Conservation (phyloP, 164 flowering plant genomes). For the Macadamia integrifolia region DNA sequence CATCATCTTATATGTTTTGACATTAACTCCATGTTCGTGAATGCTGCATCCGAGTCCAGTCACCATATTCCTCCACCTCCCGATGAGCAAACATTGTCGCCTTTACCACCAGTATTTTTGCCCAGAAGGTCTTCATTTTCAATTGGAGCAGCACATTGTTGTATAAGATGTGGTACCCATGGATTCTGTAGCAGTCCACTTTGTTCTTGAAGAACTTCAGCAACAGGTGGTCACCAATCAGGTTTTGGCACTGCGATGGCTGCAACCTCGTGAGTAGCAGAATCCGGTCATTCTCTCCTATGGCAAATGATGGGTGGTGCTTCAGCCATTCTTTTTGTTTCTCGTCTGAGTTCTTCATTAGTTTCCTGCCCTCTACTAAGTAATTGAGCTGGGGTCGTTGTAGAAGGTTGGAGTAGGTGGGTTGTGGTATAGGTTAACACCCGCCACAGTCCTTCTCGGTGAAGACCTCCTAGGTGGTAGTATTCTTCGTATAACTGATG, state of each 20-base stretch:
- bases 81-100: conserved; percentile 97
- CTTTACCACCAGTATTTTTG: conserved; percentile 63
- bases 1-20: background rate
- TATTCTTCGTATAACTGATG: background rate
- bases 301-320: conserved; percentile 25
- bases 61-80: conserved; percentile 98
- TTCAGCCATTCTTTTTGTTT: conserved; percentile 31
- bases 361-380: conserved; percentile 16
- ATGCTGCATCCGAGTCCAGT: conserved; percentile 94
- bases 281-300: conserved; percentile 18
- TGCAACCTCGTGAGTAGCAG: conserved; percentile 30
- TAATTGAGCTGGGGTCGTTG: conserved; percentile 13
- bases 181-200: conserved; percentile 41
- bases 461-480: background rate
- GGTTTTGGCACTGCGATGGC: conserved; percentile 26
- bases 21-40: conserved; percentile 92
- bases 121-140: conserved; percentile 73
- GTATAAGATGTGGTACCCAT: conserved; percentile 47
- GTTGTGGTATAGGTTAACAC: conserved; percentile 21
- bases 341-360: conserved; percentile 31
- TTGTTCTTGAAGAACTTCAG: conserved; percentile 54
- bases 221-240: conserved; percentile 9
- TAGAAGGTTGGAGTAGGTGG: conserved; percentile 15
- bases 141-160: conserved; percentile 47
- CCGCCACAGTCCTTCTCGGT: conserved; percentile 1